Evolutionary conservation across 257 asterid species (phyloP).

Genomic region (Solanum tarijense): DNA sequence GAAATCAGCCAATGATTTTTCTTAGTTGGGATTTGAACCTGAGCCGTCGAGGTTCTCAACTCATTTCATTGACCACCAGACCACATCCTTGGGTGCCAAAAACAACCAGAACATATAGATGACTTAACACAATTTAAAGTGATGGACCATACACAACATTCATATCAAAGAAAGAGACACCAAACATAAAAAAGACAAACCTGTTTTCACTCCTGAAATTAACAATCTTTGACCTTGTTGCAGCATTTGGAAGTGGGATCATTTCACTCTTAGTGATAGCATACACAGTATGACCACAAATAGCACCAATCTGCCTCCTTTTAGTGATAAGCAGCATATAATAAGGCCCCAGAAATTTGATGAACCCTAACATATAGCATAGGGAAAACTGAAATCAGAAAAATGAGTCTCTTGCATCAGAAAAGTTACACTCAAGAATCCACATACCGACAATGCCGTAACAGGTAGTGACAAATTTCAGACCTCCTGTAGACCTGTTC

Average conservation of each 20-base stretch:
- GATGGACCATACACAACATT: not conserved
- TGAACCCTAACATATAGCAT: slow-evolving; percentile 54
- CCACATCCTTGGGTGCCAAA: not conserved
- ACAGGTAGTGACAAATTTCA: slow-evolving; percentile 78
- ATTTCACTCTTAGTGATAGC: slow-evolving; percentile 72
- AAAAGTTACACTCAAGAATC: not conserved
- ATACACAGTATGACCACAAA: slow-evolving; percentile 81
- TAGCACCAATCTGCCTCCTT: slow-evolving; percentile 82
- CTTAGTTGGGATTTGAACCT: not conserved
- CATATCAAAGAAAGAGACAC: not conserved
- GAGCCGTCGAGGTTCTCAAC: not conserved
- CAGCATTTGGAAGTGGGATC: slow-evolving; percentile 69
- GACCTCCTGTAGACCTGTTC: slow-evolving; percentile 81
- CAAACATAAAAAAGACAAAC: slow-evolving; percentile 15
- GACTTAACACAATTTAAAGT: not conserved
- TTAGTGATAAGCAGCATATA: slow-evolving; percentile 85
- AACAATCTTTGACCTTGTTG: slow-evolving; percentile 47
- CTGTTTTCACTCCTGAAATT: slow-evolving; percentile 69
- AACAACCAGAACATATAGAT: not conserved
- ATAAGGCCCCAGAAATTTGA: slow-evolving; percentile 87
- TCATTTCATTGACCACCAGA: not conserved
- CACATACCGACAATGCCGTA: slow-evolving; percentile 93
- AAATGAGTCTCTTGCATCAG: not conserved
- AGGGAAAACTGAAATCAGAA: slow-evolving; percentile 1
- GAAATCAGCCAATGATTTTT: not conserved